These are phyloP conservation scores for Aspergillus pseudonomiae DNA, from an alignment of 2,329 filamentous ascomycete genomes.

Conservation along the genomic window DNA sequence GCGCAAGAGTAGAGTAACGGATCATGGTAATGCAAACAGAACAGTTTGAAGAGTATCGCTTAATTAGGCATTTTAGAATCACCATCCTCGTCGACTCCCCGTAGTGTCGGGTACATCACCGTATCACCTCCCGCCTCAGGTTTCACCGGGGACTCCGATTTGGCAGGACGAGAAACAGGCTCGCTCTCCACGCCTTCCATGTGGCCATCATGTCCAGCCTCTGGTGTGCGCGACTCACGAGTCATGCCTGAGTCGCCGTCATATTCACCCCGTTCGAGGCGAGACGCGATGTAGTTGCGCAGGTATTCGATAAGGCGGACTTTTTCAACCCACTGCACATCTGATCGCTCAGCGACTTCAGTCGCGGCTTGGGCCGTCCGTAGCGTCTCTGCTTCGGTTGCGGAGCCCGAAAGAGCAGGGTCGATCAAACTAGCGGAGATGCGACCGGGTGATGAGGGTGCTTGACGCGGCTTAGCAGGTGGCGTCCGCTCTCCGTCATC, in stretches of 20 bases:
- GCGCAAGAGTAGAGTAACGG: conserved; percentile 1
- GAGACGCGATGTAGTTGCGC: conserved; percentile 59
- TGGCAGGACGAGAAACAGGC: conserved; percentile 45
- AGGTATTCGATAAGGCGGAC: conserved; percentile 65
- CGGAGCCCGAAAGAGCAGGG: conserved; percentile 41
- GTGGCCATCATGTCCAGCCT: conserved; percentile 21
- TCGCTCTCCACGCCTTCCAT: conserved; percentile 42
- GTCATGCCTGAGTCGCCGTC: conserved; percentile 27
- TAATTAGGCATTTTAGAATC: conserved; percentile 40
- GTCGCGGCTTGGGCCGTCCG: conserved; percentile 43
- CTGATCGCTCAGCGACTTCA: conserved; percentile 44
- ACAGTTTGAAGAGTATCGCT: conserved; percentile 20
- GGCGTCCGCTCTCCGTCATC: conserved; percentile 39
- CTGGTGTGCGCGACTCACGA: conserved; percentile 21
- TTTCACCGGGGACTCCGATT: conserved; percentile 22
- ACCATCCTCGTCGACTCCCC: conserved; percentile 37
- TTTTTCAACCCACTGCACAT: conserved; percentile 66
- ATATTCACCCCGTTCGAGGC: conserved; percentile 57
- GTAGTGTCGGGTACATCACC: conserved; percentile 38
- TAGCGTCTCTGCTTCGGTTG: conserved; percentile 36
- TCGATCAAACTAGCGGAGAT: conserved; percentile 47
- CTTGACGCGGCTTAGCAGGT: conserved; percentile 29
- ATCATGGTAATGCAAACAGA: conserved; percentile 12
- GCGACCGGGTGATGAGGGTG: conserved; percentile 22
- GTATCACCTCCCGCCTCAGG: conserved; percentile 28